Evolutionary conservation across 2,329 filamentous ascomycete genomes (phyloP), one percentile per base, ranked within the genome.

Genomic region (Ophiocordyceps sinensis): DNA sequence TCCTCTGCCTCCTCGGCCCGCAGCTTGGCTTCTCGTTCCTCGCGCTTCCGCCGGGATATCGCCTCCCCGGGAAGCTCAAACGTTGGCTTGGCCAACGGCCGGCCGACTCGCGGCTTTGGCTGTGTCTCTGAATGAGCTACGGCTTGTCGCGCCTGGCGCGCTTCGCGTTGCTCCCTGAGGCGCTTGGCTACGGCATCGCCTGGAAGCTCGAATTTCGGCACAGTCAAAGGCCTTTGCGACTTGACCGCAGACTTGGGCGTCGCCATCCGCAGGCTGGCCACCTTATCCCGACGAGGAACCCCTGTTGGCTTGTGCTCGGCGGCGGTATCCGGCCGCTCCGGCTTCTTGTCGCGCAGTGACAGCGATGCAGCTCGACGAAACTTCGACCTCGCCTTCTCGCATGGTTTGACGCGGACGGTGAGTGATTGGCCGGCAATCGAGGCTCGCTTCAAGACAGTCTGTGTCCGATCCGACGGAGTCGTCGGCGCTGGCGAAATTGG

Each of bases 51-150:
- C 2, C 68, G 62, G 3, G 70, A 73, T 39, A 79, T 70, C 4
- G 70, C 71, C 50, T 81, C 77, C 9, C 77, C 76, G 0, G 77
- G 75, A 36, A 82, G 64, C 57, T 79, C 75, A 56, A 80, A 81
- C 6, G 59, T 67, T 11, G 77, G 66, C 21, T 66, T 67, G 1
- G 71, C 71, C 15, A 68, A 64, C n/a, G 62, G 57, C 49, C 69
- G 78, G 37, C 57, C 64, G 17, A 68, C 71, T 51, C 67, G 74
- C 39, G 65, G 58, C 44, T 68, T 66, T 42, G 64, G 60, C 34
- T 53, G 51, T 37, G 55, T 48, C 29, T 68, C 66, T 42, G 64
- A 59, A 32, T 53, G 51, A 38, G 55, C 48, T 26, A 59, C 57
- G 34, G 56, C 55, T 39, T 62, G 54, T 40, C 56, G 56, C 29